Base-by-base conservation (phyloP, 345 rosid species). In the Citrus sinensis region DNA sequence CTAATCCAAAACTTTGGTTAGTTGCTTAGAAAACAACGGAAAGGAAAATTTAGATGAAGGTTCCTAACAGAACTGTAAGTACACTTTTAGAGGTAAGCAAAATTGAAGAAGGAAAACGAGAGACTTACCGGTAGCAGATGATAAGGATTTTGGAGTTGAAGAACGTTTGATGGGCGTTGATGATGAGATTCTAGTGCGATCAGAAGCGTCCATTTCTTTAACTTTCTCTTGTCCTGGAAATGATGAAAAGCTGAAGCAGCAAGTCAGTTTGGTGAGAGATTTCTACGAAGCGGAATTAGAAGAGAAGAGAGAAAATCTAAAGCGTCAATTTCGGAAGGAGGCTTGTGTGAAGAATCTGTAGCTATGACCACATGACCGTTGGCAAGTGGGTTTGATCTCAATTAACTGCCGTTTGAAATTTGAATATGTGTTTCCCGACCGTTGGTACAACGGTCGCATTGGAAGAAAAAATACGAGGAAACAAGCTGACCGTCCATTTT, bases 161-260 rank as follows among this genome's bases (percentile, higher is more conserved):
- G 73, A 71, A 22, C 56, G 67, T 77, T 55, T 39, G 61, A 58
- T 69, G 20, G 76, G 5, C 20, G 75, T 4, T 32, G 78, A 54
- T 39, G 83, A 71, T 10, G 83, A 77, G 58, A 32, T 4, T 40
- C 29, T 27, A 40, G 34, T 71, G 4, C 27, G 13, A 55, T 56
- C 70, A 13, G 82, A 71, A 54, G 70, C 62, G 46, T 83, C 78
- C 87, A 82, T 84, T 74, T 65, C 56, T 70, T 42, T 25, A 22
- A 24, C 14, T 67, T 46, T 7, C 35, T 19, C 16, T 25, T 17
- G 46, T 24, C 40, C 24, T 49, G 9, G 30, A 34, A 9, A 19
- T 35, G 46, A 35, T 9, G 13, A 14, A 32, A 40, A 74, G 16
- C 54, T 58, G 67, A 6, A 40, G 27, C 16, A 61, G 68, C 24